A percentile compares a stretch with the other conserved stretches of the same genome.
Evolutionary conservation across 2,329 filamentous ascomycete genomes (phyloP).

Genomic region (Bipolaris oryzae): DNA sequence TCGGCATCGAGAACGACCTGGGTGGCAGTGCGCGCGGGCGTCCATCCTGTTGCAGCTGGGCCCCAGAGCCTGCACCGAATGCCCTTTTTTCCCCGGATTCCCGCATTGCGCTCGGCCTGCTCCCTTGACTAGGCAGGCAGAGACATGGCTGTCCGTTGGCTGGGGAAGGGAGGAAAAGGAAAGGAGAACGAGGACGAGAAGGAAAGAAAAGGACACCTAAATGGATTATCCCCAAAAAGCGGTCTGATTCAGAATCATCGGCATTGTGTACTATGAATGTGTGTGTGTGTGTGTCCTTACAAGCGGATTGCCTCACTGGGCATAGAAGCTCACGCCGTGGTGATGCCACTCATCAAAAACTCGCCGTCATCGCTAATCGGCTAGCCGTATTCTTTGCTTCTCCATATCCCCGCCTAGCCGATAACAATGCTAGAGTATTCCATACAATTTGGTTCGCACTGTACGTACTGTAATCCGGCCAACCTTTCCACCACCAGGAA

Average conservation of each 20-base stretch:
- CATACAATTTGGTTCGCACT: slow-evolving; percentile 6
- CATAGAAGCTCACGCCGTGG: slow-evolving; percentile 33
- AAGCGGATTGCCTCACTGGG: slow-evolving; percentile 21
- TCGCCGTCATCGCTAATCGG: slow-evolving; percentile 28
- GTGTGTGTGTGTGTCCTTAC: slow-evolving; percentile 8
- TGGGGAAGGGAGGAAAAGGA: background rate
- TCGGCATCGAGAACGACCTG: slow-evolving; percentile 26
- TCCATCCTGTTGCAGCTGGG: background rate
- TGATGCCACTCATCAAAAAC: slow-evolving; percentile 25
- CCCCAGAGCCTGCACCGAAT: background rate
- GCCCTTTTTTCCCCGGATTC: slow-evolving; percentile 31
- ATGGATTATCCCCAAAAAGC: slow-evolving; percentile 19
- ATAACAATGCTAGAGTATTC: background rate
- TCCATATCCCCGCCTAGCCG: slow-evolving; percentile 16
- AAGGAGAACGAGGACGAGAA: background rate
- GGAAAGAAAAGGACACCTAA: background rate
- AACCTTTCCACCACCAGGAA: slow-evolving; percentile 1
- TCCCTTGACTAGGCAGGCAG: background rate
- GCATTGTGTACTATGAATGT: background rate
- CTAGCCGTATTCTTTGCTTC: slow-evolving; percentile 19
- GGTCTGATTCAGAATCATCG: slow-evolving; percentile 24
- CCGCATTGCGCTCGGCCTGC: background rate
- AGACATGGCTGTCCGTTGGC: background rate
- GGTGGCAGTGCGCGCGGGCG: slow-evolving; percentile 27
- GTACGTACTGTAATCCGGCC: background rate